Percentiles rank a stretch among this genome's conserved stretches.
These are phyloP conservation scores for Cochlearia excelsa DNA, from an alignment of 345 rosid genomes.

Conservation along the genomic window DNA sequence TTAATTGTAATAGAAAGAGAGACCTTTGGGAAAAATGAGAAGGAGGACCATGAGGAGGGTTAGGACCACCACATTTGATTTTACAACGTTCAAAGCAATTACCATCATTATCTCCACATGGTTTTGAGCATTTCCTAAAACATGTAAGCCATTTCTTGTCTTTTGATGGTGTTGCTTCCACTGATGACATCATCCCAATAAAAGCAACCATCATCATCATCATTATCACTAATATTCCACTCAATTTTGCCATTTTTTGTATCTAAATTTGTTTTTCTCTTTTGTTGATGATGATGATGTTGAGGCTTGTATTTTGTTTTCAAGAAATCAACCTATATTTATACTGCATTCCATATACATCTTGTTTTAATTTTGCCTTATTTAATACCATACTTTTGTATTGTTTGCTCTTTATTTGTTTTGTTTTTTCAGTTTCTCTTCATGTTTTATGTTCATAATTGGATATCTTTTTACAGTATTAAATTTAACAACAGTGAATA, in stretches of 20 bases:
- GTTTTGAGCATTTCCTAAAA: slow-evolving; percentile 3
- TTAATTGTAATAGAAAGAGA: too few relatives aligned
- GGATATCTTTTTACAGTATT: too few relatives aligned
- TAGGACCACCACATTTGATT: slow-evolving; percentile 30
- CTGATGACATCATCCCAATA: not conserved
- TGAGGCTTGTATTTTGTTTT: not conserved
- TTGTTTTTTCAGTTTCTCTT: too few relatives aligned
- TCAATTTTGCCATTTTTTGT: slow-evolving; percentile 27
- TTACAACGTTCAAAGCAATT: slow-evolving; percentile 17
- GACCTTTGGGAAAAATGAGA: too few relatives aligned
- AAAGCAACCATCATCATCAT: slow-evolving; percentile 1
- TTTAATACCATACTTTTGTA: too few relatives aligned
- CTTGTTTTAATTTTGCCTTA: too few relatives aligned
- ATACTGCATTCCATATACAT: not conserved
- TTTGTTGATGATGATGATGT: not conserved
- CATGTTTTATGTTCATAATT: too few relatives aligned
- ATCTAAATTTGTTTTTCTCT: not conserved
- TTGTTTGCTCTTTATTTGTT: too few relatives aligned
- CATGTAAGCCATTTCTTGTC: not conserved
- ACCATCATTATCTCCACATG: not conserved
- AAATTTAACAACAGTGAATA: too few relatives aligned
- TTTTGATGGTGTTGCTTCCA: not conserved
- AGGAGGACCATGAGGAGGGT: slow-evolving; percentile 24
- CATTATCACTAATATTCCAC: slow-evolving; percentile 15
- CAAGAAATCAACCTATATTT: slow-evolving; percentile 17